phyloP scores from a whole-genome alignment of 805 yeast genomes.

The Candida palmyrensis region DNA sequence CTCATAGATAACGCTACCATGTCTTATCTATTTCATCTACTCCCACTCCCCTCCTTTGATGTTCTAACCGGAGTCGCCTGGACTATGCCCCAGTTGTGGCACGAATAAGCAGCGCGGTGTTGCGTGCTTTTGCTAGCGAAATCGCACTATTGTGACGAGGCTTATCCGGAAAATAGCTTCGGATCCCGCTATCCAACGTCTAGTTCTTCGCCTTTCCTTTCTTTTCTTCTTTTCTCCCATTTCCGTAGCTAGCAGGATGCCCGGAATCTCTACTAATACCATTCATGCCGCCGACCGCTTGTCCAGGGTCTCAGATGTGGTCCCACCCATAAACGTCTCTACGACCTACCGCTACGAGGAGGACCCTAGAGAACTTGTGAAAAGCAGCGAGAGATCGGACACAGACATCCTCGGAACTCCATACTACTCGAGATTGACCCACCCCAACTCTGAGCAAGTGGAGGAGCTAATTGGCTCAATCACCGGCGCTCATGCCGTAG shows the following conservation, averaged over 20 bases:
- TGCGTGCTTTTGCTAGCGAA: too few relatives aligned
- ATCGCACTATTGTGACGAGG: not conserved
- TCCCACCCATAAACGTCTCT: constrained; percentile 76
- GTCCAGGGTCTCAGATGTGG: constrained; percentile 58
- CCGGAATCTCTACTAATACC: constrained; percentile 47
- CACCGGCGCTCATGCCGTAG: constrained; percentile 59
- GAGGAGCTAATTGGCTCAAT: constrained; percentile 61
- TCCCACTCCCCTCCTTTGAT: too few relatives aligned
- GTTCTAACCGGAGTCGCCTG: too few relatives aligned
- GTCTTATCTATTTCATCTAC: too few relatives aligned
- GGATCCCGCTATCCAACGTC: not conserved
- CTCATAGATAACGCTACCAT: too few relatives aligned
- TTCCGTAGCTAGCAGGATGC: constrained; percentile 17
- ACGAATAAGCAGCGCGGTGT: too few relatives aligned
- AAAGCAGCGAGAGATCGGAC: constrained; percentile 26
- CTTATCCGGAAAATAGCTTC: not conserved
- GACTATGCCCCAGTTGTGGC: too few relatives aligned
- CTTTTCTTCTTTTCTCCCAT: not conserved
- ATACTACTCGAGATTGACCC: constrained; percentile 65
- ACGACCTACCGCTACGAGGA: constrained; percentile 70
- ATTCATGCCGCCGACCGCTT: constrained; percentile 71
- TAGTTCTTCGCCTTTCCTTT: not conserved
- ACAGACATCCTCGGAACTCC: constrained; percentile 8
- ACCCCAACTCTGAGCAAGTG: constrained; percentile 64
- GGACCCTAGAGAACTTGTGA: constrained; percentile 51